Percentiles rank a stretch among this genome's conserved stretches.
phyloP scores from a whole-genome alignment of 352 stramenopile genomes.

The Globisporangium barbulae region DNA sequence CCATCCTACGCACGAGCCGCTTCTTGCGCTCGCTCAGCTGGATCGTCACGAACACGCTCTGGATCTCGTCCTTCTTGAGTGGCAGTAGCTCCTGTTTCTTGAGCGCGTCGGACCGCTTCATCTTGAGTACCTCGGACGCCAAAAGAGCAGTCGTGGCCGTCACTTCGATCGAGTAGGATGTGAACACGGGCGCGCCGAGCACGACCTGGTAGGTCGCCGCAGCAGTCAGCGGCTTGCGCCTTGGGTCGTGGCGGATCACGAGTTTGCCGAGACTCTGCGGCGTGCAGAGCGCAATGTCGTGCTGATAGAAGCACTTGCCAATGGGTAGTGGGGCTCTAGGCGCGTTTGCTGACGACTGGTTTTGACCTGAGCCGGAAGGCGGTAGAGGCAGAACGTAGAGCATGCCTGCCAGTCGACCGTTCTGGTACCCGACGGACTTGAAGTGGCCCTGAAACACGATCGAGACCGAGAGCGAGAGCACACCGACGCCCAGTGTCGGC shows the following conservation, averaged over 20 bases:
- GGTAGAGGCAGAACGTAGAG: constrained; percentile 56
- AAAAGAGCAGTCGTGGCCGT: constrained; percentile 41
- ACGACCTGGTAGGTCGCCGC: constrained; percentile 71
- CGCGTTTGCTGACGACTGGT: neutral
- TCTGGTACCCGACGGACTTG: constrained; percentile 64
- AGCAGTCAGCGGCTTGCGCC: constrained; percentile 40
- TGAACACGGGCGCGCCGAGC: constrained; percentile 63
- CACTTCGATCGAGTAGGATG: constrained; percentile 66
- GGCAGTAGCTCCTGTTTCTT: constrained; percentile 70
- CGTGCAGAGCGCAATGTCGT: constrained; percentile 61
- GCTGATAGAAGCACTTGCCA: constrained; percentile 45
- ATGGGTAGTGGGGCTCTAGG: constrained; percentile 35
- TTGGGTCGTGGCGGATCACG: constrained; percentile 59
- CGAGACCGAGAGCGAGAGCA: constrained; percentile 53
- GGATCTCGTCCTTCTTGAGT: constrained; percentile 49
- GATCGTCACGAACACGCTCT: constrained; percentile 68
- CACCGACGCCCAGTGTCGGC: constrained; percentile 30
- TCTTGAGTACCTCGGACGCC: constrained; percentile 41
- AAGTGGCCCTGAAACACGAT: constrained; percentile 79
- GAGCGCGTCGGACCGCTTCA: constrained; percentile 48
- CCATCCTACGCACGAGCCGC: constrained; percentile 42
- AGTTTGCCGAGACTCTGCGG: constrained; percentile 64
- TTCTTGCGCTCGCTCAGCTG: constrained; percentile 71
- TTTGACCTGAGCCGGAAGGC: neutral
- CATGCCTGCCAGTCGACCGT: constrained; percentile 69